Percentiles rank a stretch among this genome's conserved stretches.
phyloP scores from a whole-genome alignment of 148 eudicot species.

The Chenopodium album region DNA sequence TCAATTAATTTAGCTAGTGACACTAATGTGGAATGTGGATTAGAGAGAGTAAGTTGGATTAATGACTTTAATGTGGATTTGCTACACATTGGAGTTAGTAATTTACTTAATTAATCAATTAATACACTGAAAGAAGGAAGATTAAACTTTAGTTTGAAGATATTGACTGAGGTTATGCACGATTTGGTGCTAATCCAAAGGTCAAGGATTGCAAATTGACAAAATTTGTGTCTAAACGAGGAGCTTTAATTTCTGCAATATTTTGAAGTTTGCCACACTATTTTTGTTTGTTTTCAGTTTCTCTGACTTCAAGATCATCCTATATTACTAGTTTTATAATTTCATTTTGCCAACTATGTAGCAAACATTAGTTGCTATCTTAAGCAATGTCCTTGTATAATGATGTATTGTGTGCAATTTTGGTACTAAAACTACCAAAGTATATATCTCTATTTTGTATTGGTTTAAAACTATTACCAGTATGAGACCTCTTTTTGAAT shows the following conservation, averaged over 20 bases:
- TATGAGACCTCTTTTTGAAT: too few species aligned
- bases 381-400: conserved; percentile 17
- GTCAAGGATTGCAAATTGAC: conserved; percentile 17
- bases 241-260: conserved; percentile 26
- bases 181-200: conserved; percentile 12
- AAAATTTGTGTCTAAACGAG: conserved; percentile 25
- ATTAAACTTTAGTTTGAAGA: conserved; percentile 28
- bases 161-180: conserved; percentile 31
- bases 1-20: neutral
- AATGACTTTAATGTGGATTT: conserved; percentile 26
- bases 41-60: conserved; percentile 10
- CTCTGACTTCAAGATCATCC: conserved; percentile 20
- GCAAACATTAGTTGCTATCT: conserved; percentile 16
- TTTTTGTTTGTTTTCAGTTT: conserved; percentile 18
- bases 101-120: neutral
- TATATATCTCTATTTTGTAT: too few species aligned
- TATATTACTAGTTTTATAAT: neutral
- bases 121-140: conserved; percentile 2
- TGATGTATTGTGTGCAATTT: too few species aligned
- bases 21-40: neutral
- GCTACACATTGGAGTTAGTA: conserved; percentile 18
- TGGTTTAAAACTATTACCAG: too few species aligned
- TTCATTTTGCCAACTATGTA: conserved; percentile 13
- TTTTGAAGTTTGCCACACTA: conserved; percentile 16
- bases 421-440: too few species aligned